These are phyloP conservation scores for Ramaria rubella DNA, from an alignment of 768 basidiomycete genomes.

Conservation along the genomic window DNA sequence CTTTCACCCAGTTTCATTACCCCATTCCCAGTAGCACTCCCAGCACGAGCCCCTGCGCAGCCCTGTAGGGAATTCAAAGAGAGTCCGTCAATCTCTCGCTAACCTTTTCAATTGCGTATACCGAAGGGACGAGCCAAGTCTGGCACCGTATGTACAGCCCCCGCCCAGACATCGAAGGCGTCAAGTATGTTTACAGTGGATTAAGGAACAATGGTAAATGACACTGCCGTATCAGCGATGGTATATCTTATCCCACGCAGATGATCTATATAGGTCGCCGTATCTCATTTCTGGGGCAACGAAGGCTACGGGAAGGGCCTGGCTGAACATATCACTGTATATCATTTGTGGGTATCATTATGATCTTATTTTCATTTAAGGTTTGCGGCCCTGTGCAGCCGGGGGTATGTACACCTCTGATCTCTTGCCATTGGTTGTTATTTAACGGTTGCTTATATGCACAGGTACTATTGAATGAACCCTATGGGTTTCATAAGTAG, in stretches of 20 bases:
- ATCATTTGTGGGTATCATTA: background rate
- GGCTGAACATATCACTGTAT: constrained; percentile 8
- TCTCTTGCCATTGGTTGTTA: background rate
- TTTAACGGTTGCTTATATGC: background rate
- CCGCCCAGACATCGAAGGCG: constrained; percentile 8
- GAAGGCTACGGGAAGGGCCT: background rate
- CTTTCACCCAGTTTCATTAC: no score
- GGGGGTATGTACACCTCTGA: no score
- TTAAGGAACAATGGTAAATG: constrained; percentile 6
- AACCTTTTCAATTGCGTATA: background rate
- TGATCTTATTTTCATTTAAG: background rate
- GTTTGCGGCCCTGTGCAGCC: constrained; percentile 1
- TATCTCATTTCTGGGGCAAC: constrained; percentile 4
- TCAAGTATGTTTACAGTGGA: constrained; percentile 9
- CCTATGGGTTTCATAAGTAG: background rate
- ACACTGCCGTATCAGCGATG: no score
- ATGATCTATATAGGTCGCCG: background rate
- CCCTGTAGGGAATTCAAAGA: no score
- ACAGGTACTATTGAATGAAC: constrained; percentile 8
- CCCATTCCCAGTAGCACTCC: no score
- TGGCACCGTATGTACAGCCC: background rate
- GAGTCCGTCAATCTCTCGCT: background rate
- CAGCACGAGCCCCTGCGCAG: no score
- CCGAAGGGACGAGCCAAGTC: background rate
- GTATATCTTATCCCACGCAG: background rate